These are phyloP conservation scores for Annulohypoxylon truncatum DNA, from an alignment of 2,329 filamentous ascomycete genomes.

Conservation along the genomic window DNA sequence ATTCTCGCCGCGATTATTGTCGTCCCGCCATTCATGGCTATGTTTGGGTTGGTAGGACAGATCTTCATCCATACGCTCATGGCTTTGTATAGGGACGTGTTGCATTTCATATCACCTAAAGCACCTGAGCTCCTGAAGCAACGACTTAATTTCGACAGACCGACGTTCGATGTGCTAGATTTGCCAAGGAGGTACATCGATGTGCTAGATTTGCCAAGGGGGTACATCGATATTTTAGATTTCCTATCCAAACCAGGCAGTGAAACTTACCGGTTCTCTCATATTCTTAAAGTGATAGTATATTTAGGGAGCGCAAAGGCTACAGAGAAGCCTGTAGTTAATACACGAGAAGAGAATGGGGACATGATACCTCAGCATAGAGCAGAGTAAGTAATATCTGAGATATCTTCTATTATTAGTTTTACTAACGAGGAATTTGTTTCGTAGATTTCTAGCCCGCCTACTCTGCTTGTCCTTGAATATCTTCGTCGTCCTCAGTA, in stretches of 20 bases:
- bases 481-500: constrained; percentile 6
- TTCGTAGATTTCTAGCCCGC: neutral
- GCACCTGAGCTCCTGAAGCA: neutral
- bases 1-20: constrained; percentile 8
- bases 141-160: too few species aligned
- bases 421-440: neutral
- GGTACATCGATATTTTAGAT: constrained; percentile 1
- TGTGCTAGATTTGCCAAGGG: too few species aligned
- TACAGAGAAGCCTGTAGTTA: neutral
- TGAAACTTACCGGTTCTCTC: constrained; percentile 15
- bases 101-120: neutral
- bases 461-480: constrained; percentile 11
- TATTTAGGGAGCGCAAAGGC: constrained; percentile 16
- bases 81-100: constrained; percentile 10
- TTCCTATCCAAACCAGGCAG: constrained; percentile 10
- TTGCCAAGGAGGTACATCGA: too few species aligned
- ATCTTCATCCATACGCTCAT: neutral
- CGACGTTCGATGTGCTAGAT: too few species aligned
- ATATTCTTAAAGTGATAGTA: constrained; percentile 11
- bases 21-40: constrained; percentile 2
- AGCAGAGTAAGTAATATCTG: neutral
- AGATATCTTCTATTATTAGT: neutral
- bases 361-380: neutral
- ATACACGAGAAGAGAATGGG: neutral
- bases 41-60: neutral